phyloP scores from a whole-genome alignment of 2,329 filamentous ascomycete genomes.

The Pestalotiopsis sp. region DNA sequence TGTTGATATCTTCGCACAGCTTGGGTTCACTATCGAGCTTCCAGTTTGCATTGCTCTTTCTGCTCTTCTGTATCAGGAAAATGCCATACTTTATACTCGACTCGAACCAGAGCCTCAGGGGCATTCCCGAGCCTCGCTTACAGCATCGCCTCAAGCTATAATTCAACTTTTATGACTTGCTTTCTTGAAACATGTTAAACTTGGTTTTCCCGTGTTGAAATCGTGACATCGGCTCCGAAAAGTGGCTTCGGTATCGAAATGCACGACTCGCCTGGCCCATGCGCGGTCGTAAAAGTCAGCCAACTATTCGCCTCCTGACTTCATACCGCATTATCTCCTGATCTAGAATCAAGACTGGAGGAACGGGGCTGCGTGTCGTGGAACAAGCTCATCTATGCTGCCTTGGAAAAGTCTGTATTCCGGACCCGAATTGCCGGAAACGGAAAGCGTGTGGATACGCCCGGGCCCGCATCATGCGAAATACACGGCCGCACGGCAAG shows the following conservation, averaged over 20 bases:
- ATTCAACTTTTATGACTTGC: not conserved
- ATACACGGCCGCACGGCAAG: not conserved
- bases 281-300: not conserved
- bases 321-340: not conserved
- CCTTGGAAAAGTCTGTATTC: not conserved
- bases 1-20: not conserved
- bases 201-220: not conserved
- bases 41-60: not conserved
- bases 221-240: not conserved
- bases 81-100: not conserved
- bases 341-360: not conserved
- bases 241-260: not conserved
- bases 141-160: not conserved
- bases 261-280: not conserved
- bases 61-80: not conserved
- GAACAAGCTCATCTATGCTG: constrained; percentile 2
- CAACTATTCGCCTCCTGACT: not conserved
- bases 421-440: not conserved
- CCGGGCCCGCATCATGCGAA: not conserved
- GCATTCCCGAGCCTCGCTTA: not conserved
- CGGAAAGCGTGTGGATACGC: not conserved
- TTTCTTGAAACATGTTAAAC: not conserved
- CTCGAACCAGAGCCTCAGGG: not conserved
- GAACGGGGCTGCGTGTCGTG: not conserved
- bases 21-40: not conserved